phyloP scores from a whole-genome alignment of 495 filamentous ascomycete species.

The Rostrohypoxylon terebratum region DNA sequence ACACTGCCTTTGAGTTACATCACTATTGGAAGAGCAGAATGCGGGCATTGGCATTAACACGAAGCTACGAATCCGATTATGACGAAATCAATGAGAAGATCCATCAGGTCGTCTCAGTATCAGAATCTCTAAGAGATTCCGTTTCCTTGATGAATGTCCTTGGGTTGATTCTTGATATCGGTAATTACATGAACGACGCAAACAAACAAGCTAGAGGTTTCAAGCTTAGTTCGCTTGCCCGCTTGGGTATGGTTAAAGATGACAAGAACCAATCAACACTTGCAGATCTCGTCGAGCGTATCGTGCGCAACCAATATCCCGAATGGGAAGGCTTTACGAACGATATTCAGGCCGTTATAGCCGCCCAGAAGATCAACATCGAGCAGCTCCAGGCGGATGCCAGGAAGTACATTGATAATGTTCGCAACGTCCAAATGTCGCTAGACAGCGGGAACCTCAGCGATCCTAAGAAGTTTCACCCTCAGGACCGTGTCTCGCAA shows the following conservation, averaged over 20 bases:
- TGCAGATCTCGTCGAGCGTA: constrained; percentile 96
- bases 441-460: constrained; percentile 95
- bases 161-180: constrained; percentile 94
- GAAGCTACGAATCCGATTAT: constrained; percentile 88
- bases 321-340: constrained; percentile 91
- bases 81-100: constrained; percentile 88
- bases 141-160: constrained; percentile 95
- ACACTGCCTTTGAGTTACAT: constrained; percentile 92
- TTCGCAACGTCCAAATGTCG: constrained; percentile 90
- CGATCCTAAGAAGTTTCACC: constrained; percentile 97
- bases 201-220: constrained; percentile 98
- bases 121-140: constrained; percentile 89
- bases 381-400: constrained; percentile 90
- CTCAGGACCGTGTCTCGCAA: constrained; percentile 92
- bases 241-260: constrained; percentile 97
- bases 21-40: constrained; percentile 99
- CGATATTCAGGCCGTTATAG: constrained; percentile 84
- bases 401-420: constrained; percentile 93
- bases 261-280: constrained; percentile 98
- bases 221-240: constrained; percentile 94
- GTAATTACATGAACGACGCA: constrained; percentile 99
- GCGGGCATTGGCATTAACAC: constrained; percentile 86
- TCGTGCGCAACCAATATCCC: constrained; percentile 94
- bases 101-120: constrained; percentile 82
- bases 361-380: constrained; percentile 93